Evolutionary conservation across 2,329 filamentous ascomycete species (phyloP).

Genomic region (Claviceps purpurea): DNA sequence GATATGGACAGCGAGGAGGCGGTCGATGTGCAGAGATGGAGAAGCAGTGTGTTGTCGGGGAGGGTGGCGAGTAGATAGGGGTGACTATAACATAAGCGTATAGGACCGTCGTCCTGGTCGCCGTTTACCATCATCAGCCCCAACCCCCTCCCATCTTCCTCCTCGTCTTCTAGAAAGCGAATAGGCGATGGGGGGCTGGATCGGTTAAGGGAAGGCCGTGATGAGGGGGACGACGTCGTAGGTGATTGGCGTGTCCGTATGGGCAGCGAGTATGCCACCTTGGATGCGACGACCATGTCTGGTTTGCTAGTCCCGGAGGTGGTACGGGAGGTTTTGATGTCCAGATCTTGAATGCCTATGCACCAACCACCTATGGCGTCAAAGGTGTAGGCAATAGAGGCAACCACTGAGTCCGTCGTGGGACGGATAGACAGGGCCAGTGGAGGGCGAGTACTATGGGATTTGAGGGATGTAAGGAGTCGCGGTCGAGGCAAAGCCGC

Average conservation of each 20-base stretch:
- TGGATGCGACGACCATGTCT: constrained; percentile 20
- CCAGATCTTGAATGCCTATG: constrained; percentile 81
- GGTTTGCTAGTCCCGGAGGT: constrained; percentile 11
- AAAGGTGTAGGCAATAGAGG: constrained; percentile 77
- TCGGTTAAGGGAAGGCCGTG: not conserved
- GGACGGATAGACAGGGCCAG: constrained; percentile 72
- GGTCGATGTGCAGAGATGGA: constrained; percentile 70
- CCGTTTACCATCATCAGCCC: too few relatives aligned
- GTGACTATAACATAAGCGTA: constrained; percentile 56
- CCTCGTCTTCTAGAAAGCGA: not conserved
- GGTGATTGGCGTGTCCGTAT: constrained; percentile 13
- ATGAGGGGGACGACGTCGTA: constrained; percentile 1
- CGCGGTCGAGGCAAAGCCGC: constrained; percentile 13
- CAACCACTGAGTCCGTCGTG: constrained; percentile 50
- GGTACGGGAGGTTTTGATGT: constrained; percentile 32
- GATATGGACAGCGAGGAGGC: constrained; percentile 54
- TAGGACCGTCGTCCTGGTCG: constrained; percentile 32
- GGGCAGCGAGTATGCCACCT: constrained; percentile 23
- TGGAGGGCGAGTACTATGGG: constrained; percentile 65
- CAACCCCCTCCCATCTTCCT: too few relatives aligned
- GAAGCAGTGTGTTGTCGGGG: constrained; percentile 73
- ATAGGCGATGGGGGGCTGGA: not conserved
- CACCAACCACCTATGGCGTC: constrained; percentile 72
- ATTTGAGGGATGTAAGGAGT: constrained; percentile 65
- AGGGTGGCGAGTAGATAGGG: constrained; percentile 77